Evolutionary conservation across 1,284 basidiomycete genomes (phyloP), one percentile per base, ranked within the genome.

Genomic region (Volvariella surrecta): DNA sequence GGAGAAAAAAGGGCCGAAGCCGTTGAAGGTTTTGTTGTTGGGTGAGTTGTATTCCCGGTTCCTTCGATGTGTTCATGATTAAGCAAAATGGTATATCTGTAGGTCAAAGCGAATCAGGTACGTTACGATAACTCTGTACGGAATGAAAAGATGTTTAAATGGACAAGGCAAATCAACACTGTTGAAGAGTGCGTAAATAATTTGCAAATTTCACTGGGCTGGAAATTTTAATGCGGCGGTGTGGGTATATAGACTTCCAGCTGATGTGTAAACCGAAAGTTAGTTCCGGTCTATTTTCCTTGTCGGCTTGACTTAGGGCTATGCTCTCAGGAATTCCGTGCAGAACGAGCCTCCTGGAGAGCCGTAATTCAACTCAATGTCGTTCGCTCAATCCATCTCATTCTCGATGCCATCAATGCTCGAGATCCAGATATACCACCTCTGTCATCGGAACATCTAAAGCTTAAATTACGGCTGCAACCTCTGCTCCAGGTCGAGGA

Each of bases 91-190:
- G 8, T 18, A 31, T 32, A 7, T 39, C 15, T 38, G 24, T n/a
- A 84, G 82, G 82, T 15, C 82, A 85, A 59, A 84, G 82, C 53
- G 82, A 85, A 70, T 85, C 82, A 51, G 82, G 82, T 82, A 59
- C 45, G 67, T 48, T 37, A 19, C 18, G 3, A 32, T 7, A 17
- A 17, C n/a, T 43, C 17, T 18, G 21, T 42, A 8, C 16, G 16
- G 9, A 19, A 10, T 32, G 11, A 15, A 39, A 37, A 7, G 20
- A 37, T 31, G 37, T 35, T 15, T 32, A 32, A 31, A 18, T 34
- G 32, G 45, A 32, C 28, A 49, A 79, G 76, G 77, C 32, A 80
- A 80, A 64, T 79, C 76, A 0, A 80, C 78, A 3, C 76, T 74
- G 3, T 58, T 80, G 43, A 80, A 80, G 60, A 80, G 76, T 78